Evolutionary conservation across 2,329 filamentous ascomycete species (phyloP), one percentile per base, ranked within the genome.

Genomic region (Talaromyces sp.): DNA sequence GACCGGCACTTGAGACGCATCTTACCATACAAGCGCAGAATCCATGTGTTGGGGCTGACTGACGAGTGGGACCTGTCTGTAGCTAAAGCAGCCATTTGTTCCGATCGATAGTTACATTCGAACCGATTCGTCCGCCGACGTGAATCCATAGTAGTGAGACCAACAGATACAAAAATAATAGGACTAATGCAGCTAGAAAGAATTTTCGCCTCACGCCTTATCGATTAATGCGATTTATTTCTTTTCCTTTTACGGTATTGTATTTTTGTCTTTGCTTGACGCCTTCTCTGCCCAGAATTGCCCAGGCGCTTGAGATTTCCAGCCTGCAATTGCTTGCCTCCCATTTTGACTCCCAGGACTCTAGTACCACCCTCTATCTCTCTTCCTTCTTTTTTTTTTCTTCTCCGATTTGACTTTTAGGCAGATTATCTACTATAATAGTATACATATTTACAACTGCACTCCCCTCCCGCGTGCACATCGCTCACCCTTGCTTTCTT

Each of bases 381-480:
- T 35, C 32, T 35, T 20, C n/a, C 27, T 42, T 42, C 27, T 42
- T 30, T 19, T 35, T 20, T 27, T 42, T 42, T 42, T 42, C 27
- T 30, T 19, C 22, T 19, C 14, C 11, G 16, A 42, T 22, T 29
- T 9, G 19, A 27, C 35, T n/a, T 19, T 39, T 20, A 20, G 36
- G 36, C 36, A 39, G 20, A 17, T 24, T 19, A 16, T 24, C 13
- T 22, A 20, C 43, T 35, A 24, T 46, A 46, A 24, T 17, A 36
- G 6, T 35, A 36, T 36, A 16, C 43, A 46, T 46, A 46, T 22
- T 46, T 46, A 36, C 40, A 41, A 41, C 19, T 33, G 9, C 30
- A 16, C 4, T 35, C 22, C 43, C 43, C 42, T 19, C 43, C 27
- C 17, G 22, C 8, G 13, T n/a, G 30, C 33, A 35, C 29, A 6